Conservation (phyloP, 306 rosid species). For the Trifolium pratense region DNA sequence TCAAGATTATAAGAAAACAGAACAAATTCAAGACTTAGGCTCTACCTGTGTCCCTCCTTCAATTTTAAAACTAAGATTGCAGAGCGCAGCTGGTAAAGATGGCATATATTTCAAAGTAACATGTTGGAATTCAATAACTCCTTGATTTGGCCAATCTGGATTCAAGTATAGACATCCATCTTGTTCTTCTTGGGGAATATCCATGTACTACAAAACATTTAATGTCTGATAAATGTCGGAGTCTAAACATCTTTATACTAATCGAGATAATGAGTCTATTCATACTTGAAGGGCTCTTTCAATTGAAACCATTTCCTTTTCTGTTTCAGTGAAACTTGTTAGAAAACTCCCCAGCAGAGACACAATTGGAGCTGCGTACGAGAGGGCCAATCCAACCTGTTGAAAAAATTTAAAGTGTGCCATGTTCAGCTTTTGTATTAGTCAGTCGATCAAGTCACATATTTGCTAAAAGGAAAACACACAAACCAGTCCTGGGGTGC, state of each 20-base stretch:
- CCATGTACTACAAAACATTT: slow-evolving; percentile 68
- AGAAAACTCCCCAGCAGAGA: slow-evolving; percentile 82
- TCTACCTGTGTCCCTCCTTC: slow-evolving; percentile 79
- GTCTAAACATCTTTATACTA: slow-evolving; percentile 15
- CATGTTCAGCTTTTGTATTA: slow-evolving; percentile 30
- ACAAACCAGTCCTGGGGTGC: slow-evolving; percentile 94
- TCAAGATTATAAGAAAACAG: slow-evolving; percentile 3
- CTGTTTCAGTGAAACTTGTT: slow-evolving; percentile 94
- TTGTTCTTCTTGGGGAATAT: slow-evolving; percentile 84
- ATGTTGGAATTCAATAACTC: slow-evolving; percentile 57
- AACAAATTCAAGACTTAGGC: slow-evolving; percentile 15
- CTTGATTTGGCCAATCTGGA: slow-evolving; percentile 37
- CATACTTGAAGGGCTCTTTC: slow-evolving; percentile 94
- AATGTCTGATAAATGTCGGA: slow-evolving; percentile 38
- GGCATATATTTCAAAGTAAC: slow-evolving; percentile 92
- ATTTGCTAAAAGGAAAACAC: slow-evolving; percentile 37
- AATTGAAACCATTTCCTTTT: slow-evolving; percentile 96
- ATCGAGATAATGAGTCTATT: slow-evolving; percentile 31
- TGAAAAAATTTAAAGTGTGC: not conserved
- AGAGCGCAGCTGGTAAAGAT: slow-evolving; percentile 80
- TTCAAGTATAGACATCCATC: slow-evolving; percentile 57
- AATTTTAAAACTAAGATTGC: slow-evolving; percentile 75
- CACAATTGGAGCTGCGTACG: slow-evolving; percentile 90
- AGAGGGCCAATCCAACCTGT: slow-evolving; percentile 96
- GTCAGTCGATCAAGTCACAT: slow-evolving; percentile 35